Conservation (phyloP, 257 asterid genomes). For the Ehretia macrophylla region DNA sequence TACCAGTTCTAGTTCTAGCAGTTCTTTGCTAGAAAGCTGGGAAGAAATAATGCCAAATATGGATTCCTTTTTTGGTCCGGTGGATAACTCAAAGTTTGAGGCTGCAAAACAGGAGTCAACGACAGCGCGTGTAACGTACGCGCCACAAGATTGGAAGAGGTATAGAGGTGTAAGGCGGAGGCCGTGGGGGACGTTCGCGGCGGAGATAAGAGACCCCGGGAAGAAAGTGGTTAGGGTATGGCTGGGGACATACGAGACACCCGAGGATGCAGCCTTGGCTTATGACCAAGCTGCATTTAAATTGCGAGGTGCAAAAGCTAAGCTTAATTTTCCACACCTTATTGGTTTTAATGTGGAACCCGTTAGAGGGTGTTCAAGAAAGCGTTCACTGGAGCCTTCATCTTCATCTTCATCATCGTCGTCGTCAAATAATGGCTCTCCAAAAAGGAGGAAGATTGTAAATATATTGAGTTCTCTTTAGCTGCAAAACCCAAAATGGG, state of each 20-base stretch:
- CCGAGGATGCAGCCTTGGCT: slow-evolving; percentile 38
- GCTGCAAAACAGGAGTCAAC: no score
- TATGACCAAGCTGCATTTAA: slow-evolving; percentile 16
- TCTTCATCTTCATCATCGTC: not conserved
- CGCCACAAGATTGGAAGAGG: slow-evolving; percentile 13
- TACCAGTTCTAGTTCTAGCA: slow-evolving; percentile 4
- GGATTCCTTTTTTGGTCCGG: no score
- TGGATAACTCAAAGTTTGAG: no score
- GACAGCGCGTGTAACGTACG: not conserved
- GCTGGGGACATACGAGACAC: slow-evolving; percentile 32
- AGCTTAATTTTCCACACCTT: slow-evolving; percentile 21
- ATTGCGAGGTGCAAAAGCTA: slow-evolving; percentile 26
- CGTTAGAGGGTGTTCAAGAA: not conserved
- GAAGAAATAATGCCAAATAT: no score
- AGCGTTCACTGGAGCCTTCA: not conserved
- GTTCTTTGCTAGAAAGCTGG: slow-evolving; percentile 1
- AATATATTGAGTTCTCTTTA: no score
- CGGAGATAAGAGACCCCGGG: slow-evolving; percentile 30
- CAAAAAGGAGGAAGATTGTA: no score
- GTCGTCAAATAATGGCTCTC: no score
- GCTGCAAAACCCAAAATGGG: no score
- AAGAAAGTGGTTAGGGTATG: slow-evolving; percentile 25
- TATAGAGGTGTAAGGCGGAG: no score
- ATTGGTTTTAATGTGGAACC: not conserved
- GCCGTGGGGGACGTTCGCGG: slow-evolving; percentile 1